Percentiles rank a stretch among this genome's conserved stretches.
phyloP scores from a whole-genome alignment of 768 basidiomycete genomes.

The Mycena chlorophos region DNA sequence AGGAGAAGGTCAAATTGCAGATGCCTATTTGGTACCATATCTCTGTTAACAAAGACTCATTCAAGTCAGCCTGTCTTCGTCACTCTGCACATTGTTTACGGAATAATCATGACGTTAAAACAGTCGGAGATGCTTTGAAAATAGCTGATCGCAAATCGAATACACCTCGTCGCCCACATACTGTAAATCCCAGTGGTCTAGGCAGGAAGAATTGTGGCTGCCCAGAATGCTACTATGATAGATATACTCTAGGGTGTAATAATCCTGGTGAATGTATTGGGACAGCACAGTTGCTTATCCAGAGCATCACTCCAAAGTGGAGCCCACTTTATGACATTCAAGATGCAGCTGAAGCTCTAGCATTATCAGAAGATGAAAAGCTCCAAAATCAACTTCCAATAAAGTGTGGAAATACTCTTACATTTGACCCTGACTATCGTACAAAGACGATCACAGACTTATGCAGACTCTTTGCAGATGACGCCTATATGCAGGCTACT shows the following conservation, averaged over 20 bases:
- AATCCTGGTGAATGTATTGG: too few relatives aligned
- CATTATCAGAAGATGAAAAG: not conserved
- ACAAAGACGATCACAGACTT: not conserved
- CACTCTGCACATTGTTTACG: too few relatives aligned
- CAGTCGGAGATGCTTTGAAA: not conserved
- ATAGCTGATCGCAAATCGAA: not conserved
- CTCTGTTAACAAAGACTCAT: too few relatives aligned
- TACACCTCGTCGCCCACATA: not conserved
- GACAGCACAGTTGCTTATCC: too few relatives aligned
- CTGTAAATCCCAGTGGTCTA: not conserved
- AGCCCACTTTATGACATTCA: not conserved
- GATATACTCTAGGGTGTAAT: not conserved
- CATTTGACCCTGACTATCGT: not conserved
- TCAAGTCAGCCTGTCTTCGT: too few relatives aligned
- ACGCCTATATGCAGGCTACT: not conserved
- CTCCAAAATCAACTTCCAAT: not conserved
- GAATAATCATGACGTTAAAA: not conserved
- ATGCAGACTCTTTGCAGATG: not conserved
- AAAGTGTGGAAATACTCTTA: not conserved
- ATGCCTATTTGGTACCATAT: too few relatives aligned
- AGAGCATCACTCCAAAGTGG: not conserved
- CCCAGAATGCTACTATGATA: not conserved
- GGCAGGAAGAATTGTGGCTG: too few relatives aligned
- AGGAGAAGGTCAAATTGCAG: too few relatives aligned
- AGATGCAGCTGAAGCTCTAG: not conserved